Percentiles rank a stretch among this genome's conserved stretches.
Evolutionary conservation across 2,329 filamentous ascomycete genomes (phyloP).

Genomic region (Calonectria leucothoes): DNA sequence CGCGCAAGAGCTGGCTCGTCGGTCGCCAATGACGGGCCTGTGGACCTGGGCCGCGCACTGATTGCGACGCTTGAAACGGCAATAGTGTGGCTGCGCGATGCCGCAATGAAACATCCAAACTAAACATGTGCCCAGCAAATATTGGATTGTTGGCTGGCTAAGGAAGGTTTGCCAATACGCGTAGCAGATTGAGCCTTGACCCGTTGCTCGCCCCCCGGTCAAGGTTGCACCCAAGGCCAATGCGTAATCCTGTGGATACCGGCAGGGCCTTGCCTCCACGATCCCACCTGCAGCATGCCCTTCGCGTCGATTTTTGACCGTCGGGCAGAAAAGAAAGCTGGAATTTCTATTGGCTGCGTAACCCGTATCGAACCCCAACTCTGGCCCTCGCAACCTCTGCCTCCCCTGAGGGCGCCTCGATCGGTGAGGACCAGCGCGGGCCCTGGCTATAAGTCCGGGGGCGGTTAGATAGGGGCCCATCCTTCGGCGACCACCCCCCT

Average conservation of each 20-base stretch:
- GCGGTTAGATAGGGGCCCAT: neutral
- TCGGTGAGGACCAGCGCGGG: neutral
- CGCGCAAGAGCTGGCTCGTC: neutral
- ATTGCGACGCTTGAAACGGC: slow-evolving; percentile 11
- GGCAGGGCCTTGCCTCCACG: neutral
- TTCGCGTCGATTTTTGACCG: neutral
- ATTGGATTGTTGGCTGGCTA: neutral
- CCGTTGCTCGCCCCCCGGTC: neutral
- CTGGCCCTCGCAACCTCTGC: too few relatives aligned
- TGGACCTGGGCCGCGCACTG: neutral
- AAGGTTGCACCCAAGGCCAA: slow-evolving; percentile 1
- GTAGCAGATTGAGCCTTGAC: neutral
- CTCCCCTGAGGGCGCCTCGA: neutral
- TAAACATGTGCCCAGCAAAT: neutral
- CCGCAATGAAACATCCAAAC: neutral
- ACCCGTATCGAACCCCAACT: too few relatives aligned
- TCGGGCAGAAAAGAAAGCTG: neutral
- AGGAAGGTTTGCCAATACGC: neutral
- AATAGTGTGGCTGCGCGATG: neutral
- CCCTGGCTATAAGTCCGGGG: neutral
- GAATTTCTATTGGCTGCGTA: neutral
- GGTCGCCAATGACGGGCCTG: neutral
- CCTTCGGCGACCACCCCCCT: too few relatives aligned
- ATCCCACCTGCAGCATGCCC: neutral
- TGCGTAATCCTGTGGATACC: slow-evolving; percentile 10